These are phyloP conservation scores for Solanum arcanum DNA, from an alignment of 257 asterid species.

Conservation along the genomic window DNA sequence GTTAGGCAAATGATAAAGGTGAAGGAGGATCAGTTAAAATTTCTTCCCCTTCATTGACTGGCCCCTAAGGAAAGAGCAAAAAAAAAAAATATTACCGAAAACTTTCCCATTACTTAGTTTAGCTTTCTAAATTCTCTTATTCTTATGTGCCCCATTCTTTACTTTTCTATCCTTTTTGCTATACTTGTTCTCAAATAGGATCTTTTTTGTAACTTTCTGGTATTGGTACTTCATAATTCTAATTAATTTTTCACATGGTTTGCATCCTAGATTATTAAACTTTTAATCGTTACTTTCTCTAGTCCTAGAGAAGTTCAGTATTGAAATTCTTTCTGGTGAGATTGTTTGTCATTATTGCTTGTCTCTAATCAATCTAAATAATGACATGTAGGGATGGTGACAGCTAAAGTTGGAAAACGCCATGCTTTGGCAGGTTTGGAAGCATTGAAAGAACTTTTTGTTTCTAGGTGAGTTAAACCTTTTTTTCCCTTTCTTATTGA, in stretches of 20 bases:
- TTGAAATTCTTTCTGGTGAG: neutral
- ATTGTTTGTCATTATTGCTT: neutral
- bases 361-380: neutral
- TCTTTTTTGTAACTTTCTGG: neutral
- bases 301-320: neutral
- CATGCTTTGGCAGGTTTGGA: conserved; percentile 90
- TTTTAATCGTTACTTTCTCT: neutral
- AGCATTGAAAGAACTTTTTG: conserved; percentile 75
- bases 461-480: conserved; percentile 40
- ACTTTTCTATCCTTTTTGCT: neutral
- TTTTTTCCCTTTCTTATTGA: neutral
- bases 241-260: neutral
- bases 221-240: neutral
- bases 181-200: neutral
- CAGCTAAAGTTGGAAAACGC: conserved; percentile 87
- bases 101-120: neutral
- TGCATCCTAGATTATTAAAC: neutral
- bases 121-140: neutral
- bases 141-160: neutral
- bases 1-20: neutral
- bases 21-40: neutral
- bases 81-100: neutral
- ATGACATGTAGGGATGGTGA: conserved; percentile 81
- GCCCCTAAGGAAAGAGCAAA: neutral
- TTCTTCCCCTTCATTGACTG: neutral